Percentiles rank a stretch among this genome's conserved stretches.
phyloP scores from a whole-genome alignment of 768 basidiomycete genomes.

The Favolaschia claudopus region DNA sequence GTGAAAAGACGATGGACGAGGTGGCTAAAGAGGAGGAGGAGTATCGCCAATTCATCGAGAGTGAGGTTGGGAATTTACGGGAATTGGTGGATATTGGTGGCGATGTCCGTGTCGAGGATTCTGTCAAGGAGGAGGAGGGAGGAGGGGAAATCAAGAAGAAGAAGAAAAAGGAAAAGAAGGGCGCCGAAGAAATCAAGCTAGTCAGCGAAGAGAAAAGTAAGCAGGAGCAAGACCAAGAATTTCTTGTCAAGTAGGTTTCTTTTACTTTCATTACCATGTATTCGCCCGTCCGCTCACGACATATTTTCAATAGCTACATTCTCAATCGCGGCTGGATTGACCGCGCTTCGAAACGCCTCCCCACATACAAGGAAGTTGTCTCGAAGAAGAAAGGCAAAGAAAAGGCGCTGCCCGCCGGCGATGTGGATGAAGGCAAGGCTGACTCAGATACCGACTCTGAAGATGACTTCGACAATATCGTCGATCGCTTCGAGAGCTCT shows the following conservation, averaged over 20 bases:
- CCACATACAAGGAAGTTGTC: slow-evolving; percentile 87
- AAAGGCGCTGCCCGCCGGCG: slow-evolving; percentile 35
- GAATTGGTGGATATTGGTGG: slow-evolving; percentile 68
- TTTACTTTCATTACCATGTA: not conserved
- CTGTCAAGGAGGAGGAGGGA: slow-evolving; percentile 32
- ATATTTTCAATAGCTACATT: slow-evolving; percentile 73
- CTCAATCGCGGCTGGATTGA: slow-evolving; percentile 98
- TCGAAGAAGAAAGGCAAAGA: slow-evolving; percentile 44
- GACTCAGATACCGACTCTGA: slow-evolving; percentile 34
- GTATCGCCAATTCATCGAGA: slow-evolving; percentile 82
- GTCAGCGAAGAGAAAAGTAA: slow-evolving; percentile 35
- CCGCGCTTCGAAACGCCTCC: slow-evolving; percentile 71
- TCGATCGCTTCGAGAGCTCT: slow-evolving; percentile 91
- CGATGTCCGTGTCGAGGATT: slow-evolving; percentile 10
- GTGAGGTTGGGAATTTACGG: slow-evolving; percentile 80
- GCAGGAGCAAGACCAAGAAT: slow-evolving; percentile 81
- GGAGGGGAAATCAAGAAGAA: slow-evolving; percentile 34
- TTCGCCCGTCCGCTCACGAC: no score
- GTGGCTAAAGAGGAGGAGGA: slow-evolving; percentile 82
- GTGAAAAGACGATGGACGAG: slow-evolving; percentile 84
- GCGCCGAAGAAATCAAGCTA: slow-evolving; percentile 43
- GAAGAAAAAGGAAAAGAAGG: slow-evolving; percentile 49
- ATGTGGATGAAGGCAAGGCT: slow-evolving; percentile 20
- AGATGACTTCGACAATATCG: slow-evolving; percentile 86
- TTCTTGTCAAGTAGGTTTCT: slow-evolving; percentile 81